Evolutionary conservation across 768 basidiomycete species (phyloP).

Genomic region (Serpula lacrymans): DNA sequence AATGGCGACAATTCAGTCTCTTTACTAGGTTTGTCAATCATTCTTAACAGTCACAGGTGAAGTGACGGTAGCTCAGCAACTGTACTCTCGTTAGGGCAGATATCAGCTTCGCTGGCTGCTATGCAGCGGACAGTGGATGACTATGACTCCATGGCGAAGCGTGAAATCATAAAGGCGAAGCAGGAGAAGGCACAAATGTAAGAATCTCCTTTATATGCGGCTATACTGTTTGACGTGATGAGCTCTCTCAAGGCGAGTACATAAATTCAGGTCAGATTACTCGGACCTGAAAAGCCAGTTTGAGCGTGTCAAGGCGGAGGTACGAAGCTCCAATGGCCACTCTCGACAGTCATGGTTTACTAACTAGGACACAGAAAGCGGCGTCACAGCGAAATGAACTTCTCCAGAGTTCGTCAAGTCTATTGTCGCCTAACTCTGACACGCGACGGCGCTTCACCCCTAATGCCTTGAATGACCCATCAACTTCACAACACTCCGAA

Average conservation of each 20-base stretch:
- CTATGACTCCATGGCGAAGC: conserved; percentile 93
- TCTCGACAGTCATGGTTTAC: conserved; percentile 1
- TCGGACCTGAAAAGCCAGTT: conserved; percentile 79
- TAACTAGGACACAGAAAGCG: conserved; percentile 43
- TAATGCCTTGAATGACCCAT: conserved; percentile 29
- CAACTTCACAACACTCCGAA: conserved; percentile 68
- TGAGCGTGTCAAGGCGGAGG: conserved; percentile 69
- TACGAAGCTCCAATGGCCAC: conserved; percentile 1
- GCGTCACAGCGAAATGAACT: conserved; percentile 63
- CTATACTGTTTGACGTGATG: conserved; percentile 3
- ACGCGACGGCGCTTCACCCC: conserved; percentile 62
- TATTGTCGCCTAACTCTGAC: conserved; percentile 37
- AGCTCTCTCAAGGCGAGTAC: conserved; percentile 66
- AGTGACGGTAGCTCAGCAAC: conserved; percentile 9
- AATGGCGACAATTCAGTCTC: conserved; percentile 80
- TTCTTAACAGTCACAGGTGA: conserved; percentile 10
- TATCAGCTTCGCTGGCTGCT: conserved; percentile 94
- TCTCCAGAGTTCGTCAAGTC: conserved; percentile 42
- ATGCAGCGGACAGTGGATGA: conserved; percentile 95
- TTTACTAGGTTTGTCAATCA: conserved; percentile 65
- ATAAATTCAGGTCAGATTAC: conserved; percentile 89
- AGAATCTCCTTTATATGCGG: conserved; percentile 26
- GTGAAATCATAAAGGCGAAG: conserved; percentile 95
- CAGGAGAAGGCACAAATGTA: conserved; percentile 95
- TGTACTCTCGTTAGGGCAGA: conserved; percentile 71